phyloP scores from a whole-genome alignment of 208 protist genomes.

The Naegleria lovaniensis region DNA sequence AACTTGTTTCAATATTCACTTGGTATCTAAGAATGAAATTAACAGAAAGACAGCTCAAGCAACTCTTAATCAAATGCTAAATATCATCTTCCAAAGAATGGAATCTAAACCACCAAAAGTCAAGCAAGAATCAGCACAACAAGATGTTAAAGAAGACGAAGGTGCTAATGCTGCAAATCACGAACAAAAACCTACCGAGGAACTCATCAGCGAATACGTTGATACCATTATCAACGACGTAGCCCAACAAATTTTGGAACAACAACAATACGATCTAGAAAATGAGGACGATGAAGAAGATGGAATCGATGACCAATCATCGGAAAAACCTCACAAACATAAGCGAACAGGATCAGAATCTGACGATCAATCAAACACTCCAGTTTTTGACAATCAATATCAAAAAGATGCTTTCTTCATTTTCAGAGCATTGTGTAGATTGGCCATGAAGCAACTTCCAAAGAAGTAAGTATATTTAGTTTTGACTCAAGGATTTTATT shows the following conservation, averaged over 20 bases:
- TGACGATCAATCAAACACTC: neutral
- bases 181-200: neutral
- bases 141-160: neutral
- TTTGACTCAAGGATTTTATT: neutral
- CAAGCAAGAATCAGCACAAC: neutral
- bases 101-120: constrained; percentile 16
- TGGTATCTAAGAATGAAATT: constrained; percentile 3
- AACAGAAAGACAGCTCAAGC: constrained; percentile 13
- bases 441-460: neutral
- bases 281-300: constrained; percentile 10
- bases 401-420: constrained; percentile 25
- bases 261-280: constrained; percentile 10
- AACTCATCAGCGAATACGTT: neutral
- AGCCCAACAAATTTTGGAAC: constrained; percentile 14
- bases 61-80: constrained; percentile 25
- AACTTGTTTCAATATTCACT: constrained; percentile 24
- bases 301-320: neutral
- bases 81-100: constrained; percentile 17
- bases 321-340: neutral
- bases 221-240: neutral
- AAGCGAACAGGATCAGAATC: neutral
- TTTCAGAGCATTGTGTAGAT: constrained; percentile 18
- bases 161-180: neutral
- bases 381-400: constrained; percentile 18
- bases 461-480: neutral